Conservation (phyloP, 495 filamentous ascomycete species). For the Penicillium manginii region DNA sequence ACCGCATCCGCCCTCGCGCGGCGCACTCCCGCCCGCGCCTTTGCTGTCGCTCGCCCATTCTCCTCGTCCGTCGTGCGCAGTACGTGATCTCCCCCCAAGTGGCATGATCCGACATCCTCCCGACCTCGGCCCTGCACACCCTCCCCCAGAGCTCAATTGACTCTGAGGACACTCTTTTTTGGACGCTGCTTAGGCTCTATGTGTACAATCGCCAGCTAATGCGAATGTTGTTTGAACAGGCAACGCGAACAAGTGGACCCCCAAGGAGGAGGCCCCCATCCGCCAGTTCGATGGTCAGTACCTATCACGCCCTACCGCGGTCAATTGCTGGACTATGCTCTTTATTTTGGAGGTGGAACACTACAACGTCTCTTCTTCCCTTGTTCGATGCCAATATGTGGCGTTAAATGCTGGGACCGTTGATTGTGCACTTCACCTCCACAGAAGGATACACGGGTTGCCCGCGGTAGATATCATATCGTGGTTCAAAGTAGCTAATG, state of each 20-base stretch:
- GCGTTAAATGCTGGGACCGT: constrained; percentile 15
- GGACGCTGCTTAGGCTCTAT: not conserved
- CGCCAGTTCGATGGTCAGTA: constrained; percentile 50
- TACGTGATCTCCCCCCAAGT: constrained; percentile 41
- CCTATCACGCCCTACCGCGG: constrained; percentile 11
- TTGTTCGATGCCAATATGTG: constrained; percentile 13
- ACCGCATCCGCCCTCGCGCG: constrained; percentile 72
- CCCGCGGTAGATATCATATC: not conserved
- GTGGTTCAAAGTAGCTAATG: constrained; percentile 2
- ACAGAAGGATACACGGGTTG: not conserved
- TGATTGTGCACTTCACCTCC: constrained; percentile 14
- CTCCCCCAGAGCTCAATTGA: constrained; percentile 27
- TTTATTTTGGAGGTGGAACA: not conserved
- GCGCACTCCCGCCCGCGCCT: constrained; percentile 65
- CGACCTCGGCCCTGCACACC: constrained; percentile 21
- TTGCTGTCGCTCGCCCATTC: constrained; percentile 51
- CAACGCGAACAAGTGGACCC: constrained; percentile 41
- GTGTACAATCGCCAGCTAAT: constrained; percentile 31
- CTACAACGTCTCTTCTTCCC: not conserved
- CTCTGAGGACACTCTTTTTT: not conserved
- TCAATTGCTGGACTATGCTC: constrained; percentile 18
- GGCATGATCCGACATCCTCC: constrained; percentile 31
- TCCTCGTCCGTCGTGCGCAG: constrained; percentile 52
- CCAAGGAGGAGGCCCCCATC: constrained; percentile 48
- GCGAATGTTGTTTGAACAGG: constrained; percentile 28